A percentile compares a stretch with the other conserved stretches of the same genome.
These are phyloP conservation scores for Candida tallmaniae DNA, from an alignment of 805 yeast genomes.

Conservation along the genomic window DNA sequence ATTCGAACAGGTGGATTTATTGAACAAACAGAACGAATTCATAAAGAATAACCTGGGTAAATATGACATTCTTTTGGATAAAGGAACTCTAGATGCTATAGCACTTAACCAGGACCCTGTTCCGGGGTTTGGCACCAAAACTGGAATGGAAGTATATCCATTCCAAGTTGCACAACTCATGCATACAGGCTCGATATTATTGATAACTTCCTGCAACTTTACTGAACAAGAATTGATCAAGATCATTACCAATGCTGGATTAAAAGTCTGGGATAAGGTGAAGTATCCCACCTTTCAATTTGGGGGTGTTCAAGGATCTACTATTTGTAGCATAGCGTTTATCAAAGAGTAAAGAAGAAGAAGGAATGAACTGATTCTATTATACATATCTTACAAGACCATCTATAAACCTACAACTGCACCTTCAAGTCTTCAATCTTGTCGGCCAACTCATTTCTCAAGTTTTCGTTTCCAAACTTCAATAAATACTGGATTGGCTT, in stretches of 20 bases:
- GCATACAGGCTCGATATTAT: slow-evolving; percentile 50
- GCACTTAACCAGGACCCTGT: slow-evolving; percentile 64
- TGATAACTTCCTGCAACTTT: slow-evolving; percentile 91
- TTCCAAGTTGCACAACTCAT: slow-evolving; percentile 53
- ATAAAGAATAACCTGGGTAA: slow-evolving; percentile 29
- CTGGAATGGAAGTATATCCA: slow-evolving; percentile 59
- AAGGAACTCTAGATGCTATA: slow-evolving; percentile 96
- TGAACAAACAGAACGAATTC: slow-evolving; percentile 37
- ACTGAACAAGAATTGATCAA: slow-evolving; percentile 70
- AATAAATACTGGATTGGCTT: slow-evolving; percentile 81
- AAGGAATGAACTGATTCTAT: neutral
- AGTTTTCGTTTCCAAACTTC: slow-evolving; percentile 59
- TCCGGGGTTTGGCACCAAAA: slow-evolving; percentile 40
- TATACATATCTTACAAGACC: neutral
- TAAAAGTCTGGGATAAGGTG: slow-evolving; percentile 61
- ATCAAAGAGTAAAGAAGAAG: slow-evolving; percentile 23
- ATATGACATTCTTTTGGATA: slow-evolving; percentile 80
- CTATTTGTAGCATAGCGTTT: slow-evolving; percentile 86
- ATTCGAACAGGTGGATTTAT: slow-evolving; percentile 70
- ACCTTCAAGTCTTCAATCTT: slow-evolving; percentile 36
- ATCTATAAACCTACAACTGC: slow-evolving; percentile 7
- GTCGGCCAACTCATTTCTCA: slow-evolving; percentile 55
- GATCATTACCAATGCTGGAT: slow-evolving; percentile 42
- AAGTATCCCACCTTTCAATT: slow-evolving; percentile 80
- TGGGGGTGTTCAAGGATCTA: slow-evolving; percentile 85